Percentiles rank a stretch among this genome's conserved stretches.
Evolutionary conservation across 1,284 basidiomycete genomes (phyloP).

Genomic region (Puccinia triticina): DNA sequence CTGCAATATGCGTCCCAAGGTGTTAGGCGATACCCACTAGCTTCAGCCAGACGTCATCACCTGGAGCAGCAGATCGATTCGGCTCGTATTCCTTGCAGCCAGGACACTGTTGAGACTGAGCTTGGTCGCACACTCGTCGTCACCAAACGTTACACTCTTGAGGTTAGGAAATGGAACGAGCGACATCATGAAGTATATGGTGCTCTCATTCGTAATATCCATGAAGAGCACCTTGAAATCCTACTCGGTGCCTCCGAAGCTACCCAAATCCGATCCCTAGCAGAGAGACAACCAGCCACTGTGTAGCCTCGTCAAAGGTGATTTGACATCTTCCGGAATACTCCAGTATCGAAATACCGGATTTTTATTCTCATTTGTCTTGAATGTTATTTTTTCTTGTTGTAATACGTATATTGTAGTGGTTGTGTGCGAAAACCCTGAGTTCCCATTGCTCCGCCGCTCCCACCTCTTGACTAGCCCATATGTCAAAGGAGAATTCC

Average conservation of each 20-base stretch:
- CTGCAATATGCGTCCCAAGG: neutral
- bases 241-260: neutral
- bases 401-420: too few relatives aligned
- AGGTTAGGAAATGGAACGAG: neutral
- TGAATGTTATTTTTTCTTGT: too few relatives aligned
- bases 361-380: too few relatives aligned
- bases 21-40: neutral
- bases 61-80: neutral
- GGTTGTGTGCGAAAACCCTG: too few relatives aligned
- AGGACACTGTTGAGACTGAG: neutral
- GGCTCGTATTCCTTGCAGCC: neutral
- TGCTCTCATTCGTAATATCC: neutral
- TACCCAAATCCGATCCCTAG: neutral
- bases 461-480: too few relatives aligned
- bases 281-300: too few relatives aligned
- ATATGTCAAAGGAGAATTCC: too few relatives aligned
- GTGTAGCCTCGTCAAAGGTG: too few relatives aligned
- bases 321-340: too few relatives aligned
- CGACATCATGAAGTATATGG: neutral
- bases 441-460: too few relatives aligned
- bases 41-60: neutral
- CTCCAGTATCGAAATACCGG: too few relatives aligned
- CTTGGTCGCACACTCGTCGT: neutral
- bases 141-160: neutral
- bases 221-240: neutral